Evolutionary conservation across 225 moss, liverwort and hornwort species (phyloP).

Genomic region (Antitrichia curtipendula): DNA sequence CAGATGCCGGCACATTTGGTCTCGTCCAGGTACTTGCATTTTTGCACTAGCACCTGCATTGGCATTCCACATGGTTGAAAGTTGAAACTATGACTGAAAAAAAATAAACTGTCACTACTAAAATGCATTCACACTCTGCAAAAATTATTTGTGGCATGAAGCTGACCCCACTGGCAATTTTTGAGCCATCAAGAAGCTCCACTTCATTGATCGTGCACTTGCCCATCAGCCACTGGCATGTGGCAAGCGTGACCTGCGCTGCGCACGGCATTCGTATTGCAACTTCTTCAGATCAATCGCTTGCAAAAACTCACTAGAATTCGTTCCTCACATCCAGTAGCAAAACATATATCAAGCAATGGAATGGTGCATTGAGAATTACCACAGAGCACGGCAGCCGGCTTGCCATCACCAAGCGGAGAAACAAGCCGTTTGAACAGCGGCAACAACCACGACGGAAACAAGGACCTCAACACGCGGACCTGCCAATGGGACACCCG

Average conservation of each 20-base stretch:
- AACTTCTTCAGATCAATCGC: neutral
- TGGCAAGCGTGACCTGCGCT: slow-evolving; percentile 79
- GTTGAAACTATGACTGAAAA: neutral
- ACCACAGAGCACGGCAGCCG: slow-evolving; percentile 64
- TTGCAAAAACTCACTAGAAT: neutral
- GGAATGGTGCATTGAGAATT: neutral
- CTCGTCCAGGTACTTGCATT: slow-evolving; percentile 83
- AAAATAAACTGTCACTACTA: neutral
- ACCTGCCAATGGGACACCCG: slow-evolving; percentile 26
- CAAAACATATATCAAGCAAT: neutral
- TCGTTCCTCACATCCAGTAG: neutral
- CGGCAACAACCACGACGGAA: slow-evolving; percentile 68
- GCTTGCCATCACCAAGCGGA: slow-evolving; percentile 66
- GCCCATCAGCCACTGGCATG: slow-evolving; percentile 95
- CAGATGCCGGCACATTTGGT: slow-evolving; percentile 95
- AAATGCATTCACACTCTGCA: neutral
- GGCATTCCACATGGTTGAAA: neutral
- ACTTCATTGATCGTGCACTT: slow-evolving; percentile 68
- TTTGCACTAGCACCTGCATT: slow-evolving; percentile 66
- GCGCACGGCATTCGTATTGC: slow-evolving; percentile 8
- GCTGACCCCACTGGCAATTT: slow-evolving; percentile 76
- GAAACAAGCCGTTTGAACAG: slow-evolving; percentile 62
- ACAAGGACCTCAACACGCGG: slow-evolving; percentile 65
- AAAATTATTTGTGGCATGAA: neutral
- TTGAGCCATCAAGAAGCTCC: slow-evolving; percentile 69